phyloP scores from a whole-genome alignment of 2,329 filamentous ascomycete genomes.

The Trichoderma hamatum region DNA sequence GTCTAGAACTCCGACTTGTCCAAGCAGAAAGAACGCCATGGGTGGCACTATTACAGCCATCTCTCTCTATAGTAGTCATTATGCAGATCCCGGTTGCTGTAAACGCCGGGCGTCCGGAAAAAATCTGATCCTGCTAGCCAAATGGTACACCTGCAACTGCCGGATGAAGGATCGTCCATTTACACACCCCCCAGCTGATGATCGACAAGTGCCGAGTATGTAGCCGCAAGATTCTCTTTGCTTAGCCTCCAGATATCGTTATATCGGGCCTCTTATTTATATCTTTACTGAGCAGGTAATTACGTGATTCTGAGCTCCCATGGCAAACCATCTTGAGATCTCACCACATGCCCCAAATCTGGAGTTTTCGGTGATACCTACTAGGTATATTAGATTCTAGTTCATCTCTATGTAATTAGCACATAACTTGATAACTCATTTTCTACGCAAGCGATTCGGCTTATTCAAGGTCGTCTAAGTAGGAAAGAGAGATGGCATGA shows the following conservation, averaged over 20 bases:
- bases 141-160: neutral
- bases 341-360: neutral
- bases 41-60: neutral
- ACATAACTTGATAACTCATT: neutral
- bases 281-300: neutral
- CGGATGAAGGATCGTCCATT: neutral
- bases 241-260: neutral
- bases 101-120: neutral
- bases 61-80: neutral
- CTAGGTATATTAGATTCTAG: neutral
- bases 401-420: neutral
- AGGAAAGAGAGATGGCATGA: neutral
- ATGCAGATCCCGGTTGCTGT: neutral
- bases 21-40: neutral
- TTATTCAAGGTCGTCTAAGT: neutral
- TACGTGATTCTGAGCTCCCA: neutral
- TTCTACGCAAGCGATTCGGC: neutral
- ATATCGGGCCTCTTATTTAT: neutral
- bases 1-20: neutral
- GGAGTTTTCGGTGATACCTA: neutral
- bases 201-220: neutral
- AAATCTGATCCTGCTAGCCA: neutral
- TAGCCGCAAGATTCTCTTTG: neutral
- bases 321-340: no score
- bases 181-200: neutral